A percentile compares a stretch with the other conserved stretches of the same genome.
Conservation (phyloP, 106 monocot genomes). For the Vanilla planifolia region DNA sequence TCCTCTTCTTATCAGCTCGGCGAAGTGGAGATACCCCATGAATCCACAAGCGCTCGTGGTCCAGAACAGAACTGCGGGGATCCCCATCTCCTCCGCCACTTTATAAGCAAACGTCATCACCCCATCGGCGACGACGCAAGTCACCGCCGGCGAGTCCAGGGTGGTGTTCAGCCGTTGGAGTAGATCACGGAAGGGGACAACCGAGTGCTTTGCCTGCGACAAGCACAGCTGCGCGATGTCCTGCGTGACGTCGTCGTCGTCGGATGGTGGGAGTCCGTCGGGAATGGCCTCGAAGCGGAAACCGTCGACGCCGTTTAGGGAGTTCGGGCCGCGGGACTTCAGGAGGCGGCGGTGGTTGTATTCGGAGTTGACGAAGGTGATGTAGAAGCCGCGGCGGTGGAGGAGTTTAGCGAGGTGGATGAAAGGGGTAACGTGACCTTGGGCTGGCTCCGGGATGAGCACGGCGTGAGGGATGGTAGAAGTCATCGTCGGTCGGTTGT, state of each 20-base stretch:
- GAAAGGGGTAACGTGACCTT: slow-evolving; percentile 44
- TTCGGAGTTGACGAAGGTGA: slow-evolving; percentile 48
- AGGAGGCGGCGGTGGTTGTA: slow-evolving; percentile 34
- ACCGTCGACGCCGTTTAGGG: slow-evolving; percentile 20
- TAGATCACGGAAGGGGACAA: slow-evolving; percentile 31
- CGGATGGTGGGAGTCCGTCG: slow-evolving; percentile 46
- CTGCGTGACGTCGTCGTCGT: slow-evolving; percentile 28
- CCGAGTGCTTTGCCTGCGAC: slow-evolving; percentile 23
- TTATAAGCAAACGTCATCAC: slow-evolving; percentile 21
- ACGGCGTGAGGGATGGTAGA: slow-evolving; percentile 29
- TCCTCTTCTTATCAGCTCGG: slow-evolving; percentile 22
- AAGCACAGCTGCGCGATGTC: slow-evolving; percentile 36
- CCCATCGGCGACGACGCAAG: slow-evolving; percentile 20
- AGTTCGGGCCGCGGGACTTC: slow-evolving; percentile 15
- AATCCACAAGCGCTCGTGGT: slow-evolving; percentile 34
- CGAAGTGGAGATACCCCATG: slow-evolving; percentile 16
- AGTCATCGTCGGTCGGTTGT: too few relatives aligned
- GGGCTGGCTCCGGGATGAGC: slow-evolving; percentile 31
- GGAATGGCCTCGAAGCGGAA: slow-evolving; percentile 37
- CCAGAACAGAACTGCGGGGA: slow-evolving; percentile 24
- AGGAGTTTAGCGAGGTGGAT: slow-evolving; percentile 44
- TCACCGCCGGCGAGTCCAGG: slow-evolving; percentile 7
- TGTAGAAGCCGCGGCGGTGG: slow-evolving; percentile 31
- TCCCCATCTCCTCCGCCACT: slow-evolving; percentile 24
- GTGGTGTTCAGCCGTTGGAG: slow-evolving; percentile 23